phyloP scores from a whole-genome alignment of 163 green algal species.

The Scenedesmus sp. region DNA sequence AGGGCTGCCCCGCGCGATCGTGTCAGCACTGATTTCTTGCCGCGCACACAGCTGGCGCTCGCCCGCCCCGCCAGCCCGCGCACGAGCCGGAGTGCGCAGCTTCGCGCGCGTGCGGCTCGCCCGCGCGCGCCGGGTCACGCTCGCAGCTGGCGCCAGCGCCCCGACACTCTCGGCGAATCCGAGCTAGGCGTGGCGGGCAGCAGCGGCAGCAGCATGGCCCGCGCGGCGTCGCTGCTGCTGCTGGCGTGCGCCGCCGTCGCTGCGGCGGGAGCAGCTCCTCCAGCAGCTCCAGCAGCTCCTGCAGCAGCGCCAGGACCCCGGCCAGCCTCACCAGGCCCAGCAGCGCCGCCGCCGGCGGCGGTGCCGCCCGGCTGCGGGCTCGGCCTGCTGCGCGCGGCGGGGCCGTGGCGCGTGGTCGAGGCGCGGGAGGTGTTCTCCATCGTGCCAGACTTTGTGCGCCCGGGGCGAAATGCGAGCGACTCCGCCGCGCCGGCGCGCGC shows the following conservation, averaged over 20 bases:
- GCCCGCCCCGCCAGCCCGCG: too few relatives aligned
- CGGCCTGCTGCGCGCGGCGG: not conserved
- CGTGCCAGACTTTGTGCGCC: constrained; percentile 10
- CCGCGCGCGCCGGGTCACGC: too few relatives aligned
- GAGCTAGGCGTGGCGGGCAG: too few relatives aligned
- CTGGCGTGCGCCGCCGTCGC: not conserved
- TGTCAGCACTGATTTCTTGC: too few relatives aligned
- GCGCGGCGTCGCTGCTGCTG: not conserved
- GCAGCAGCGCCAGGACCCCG: not conserved
- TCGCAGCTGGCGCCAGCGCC: too few relatives aligned
- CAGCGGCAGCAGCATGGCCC: too few relatives aligned
- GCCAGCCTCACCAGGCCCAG: not conserved
- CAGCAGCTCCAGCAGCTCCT: not conserved
- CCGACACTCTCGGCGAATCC: too few relatives aligned
- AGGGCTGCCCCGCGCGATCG: too few relatives aligned
- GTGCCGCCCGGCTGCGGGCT: not conserved
- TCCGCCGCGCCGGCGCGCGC: not conserved
- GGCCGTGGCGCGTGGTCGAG: too few relatives aligned
- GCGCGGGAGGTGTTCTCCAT: not conserved
- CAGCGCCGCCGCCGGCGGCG: not conserved
- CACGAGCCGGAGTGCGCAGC: too few relatives aligned
- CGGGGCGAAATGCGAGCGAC: not conserved
- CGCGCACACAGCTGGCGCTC: too few relatives aligned
- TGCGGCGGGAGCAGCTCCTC: not conserved
- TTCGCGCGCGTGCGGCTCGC: too few relatives aligned